Percentiles rank a stretch among this genome's conserved stretches.
Conservation (phyloP, 2,329 filamentous ascomycete species). For the Thielaviopsis populi region DNA sequence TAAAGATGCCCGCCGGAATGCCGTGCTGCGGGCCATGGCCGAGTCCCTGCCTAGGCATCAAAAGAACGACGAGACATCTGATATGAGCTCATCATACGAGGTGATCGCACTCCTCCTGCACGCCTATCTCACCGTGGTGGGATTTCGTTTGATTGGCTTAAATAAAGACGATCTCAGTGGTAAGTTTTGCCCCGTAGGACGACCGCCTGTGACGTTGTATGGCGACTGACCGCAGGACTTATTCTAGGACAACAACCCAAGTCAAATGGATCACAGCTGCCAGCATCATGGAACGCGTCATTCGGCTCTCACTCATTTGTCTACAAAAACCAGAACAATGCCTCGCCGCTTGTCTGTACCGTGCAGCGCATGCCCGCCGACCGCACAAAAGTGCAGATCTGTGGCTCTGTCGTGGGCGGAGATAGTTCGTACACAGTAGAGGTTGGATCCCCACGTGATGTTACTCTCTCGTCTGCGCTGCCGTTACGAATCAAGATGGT, state of each 20-base stretch:
- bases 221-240: background rate
- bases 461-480: constrained; percentile 45
- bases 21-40: constrained; percentile 41
- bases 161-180: constrained; percentile 64
- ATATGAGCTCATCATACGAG: constrained; percentile 60
- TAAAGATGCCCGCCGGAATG: constrained; percentile 30
- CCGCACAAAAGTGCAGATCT: constrained; percentile 63
- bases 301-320: constrained; percentile 63
- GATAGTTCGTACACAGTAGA: constrained; percentile 72
- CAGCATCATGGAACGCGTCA: constrained; percentile 64
- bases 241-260: constrained; percentile 38
- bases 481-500: constrained; percentile 41
- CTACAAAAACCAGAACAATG: constrained; percentile 73
- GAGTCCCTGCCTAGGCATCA: constrained; percentile 42
- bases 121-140: constrained; percentile 64
- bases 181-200: constrained; percentile 23
- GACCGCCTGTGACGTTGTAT: background rate
- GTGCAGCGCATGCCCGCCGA: constrained; percentile 53
- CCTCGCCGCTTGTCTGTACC: constrained; percentile 71
- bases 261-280: constrained; percentile 47
- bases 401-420: constrained; percentile 63
- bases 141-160: constrained; percentile 71
- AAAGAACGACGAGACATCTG: constrained; percentile 39
- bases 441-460: constrained; percentile 52
- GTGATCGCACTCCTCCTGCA: constrained; percentile 73